Evolutionary conservation across 768 basidiomycete species (phyloP), one percentile per base, ranked within the genome.

Genomic region (Lenzites betulinus): DNA sequence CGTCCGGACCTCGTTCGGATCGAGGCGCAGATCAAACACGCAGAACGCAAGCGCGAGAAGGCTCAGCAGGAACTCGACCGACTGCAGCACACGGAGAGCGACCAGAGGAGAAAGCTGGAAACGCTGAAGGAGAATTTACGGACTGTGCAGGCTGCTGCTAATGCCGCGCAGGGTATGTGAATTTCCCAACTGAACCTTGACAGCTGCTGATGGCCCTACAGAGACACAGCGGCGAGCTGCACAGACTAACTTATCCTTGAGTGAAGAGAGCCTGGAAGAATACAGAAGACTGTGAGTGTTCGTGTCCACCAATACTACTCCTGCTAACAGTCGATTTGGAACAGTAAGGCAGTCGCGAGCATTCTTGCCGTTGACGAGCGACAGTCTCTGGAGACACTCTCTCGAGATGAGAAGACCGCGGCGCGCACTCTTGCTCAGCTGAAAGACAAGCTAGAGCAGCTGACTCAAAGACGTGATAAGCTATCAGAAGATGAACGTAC

Each of bases 1-100:
- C 85, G 84, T 75, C 95, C 97, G 2, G 90, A 91, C 48, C 80
- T 98, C 2, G 86, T 93, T 26, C 82, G 88, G 0, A 78, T 90
- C 26, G 92, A 96, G 58, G 90, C 92, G 6, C 93, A 95, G 70
- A 93, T 98, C 58, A 83, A 86, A 11, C 96, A 98, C 69, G 86
- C 91, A 0, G 79, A 84, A 26, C 84, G 92, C 51, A 96, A 95
- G 69, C 76, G 85, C 26, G 82, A 84, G 54, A 92, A 92, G 64
- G 88, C 92, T 0, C 72, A 77, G 51, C 83, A 83, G 56, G 81
- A 84, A 2, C 78, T 77, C 42, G 87, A 87, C 28, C 85, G 88
- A 43, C 83, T 95, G 0, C 69, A 75, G 41, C 86, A 84, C 60
- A 91, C 89, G 44, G 81, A 75, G 28, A 75, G 78, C 15, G 79